A percentile compares a stretch with the other conserved stretches of the same genome.
Evolutionary conservation across 1,284 basidiomycete genomes (phyloP).

Genomic region (Rhodofomes roseus): DNA sequence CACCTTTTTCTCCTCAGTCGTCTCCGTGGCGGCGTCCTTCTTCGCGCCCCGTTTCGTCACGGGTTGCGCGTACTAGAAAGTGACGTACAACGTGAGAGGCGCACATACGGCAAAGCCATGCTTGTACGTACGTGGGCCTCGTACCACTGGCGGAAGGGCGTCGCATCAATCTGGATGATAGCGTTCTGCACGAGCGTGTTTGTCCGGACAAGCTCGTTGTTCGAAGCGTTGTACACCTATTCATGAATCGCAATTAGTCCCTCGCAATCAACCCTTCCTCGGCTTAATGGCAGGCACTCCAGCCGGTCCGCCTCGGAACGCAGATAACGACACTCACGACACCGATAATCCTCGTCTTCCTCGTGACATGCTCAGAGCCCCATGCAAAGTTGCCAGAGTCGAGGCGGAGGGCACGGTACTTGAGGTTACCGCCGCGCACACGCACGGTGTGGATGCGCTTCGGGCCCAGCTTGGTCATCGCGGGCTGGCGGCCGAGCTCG

Average conservation of each 20-base stretch:
- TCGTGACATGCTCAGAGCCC: conserved; percentile 89
- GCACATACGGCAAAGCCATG: background rate
- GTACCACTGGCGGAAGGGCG: conserved; percentile 98
- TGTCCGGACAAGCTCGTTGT: conserved; percentile 98
- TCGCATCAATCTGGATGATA: conserved; percentile 94
- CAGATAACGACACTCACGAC: conserved; percentile 64
- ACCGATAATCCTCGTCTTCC: conserved; percentile 91
- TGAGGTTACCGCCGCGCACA: conserved; percentile 89
- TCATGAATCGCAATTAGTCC: background rate
- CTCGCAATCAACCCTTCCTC: background rate
- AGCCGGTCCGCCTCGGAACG: background rate
- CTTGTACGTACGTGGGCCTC: conserved; percentile 80
- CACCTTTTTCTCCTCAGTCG: conserved; percentile 69
- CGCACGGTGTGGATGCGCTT: conserved; percentile 94
- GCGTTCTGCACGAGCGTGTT: conserved; percentile 96
- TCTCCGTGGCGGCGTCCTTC: conserved; percentile 41
- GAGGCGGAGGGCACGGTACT: conserved; percentile 91
- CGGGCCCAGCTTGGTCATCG: conserved; percentile 90
- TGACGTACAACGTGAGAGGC: conserved; percentile 11
- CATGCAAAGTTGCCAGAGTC: conserved; percentile 96
- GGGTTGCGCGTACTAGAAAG: conserved; percentile 82
- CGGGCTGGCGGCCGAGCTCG: conserved; percentile 94
- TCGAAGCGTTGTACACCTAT: conserved; percentile 95
- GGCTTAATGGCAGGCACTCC: background rate
- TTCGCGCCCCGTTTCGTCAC: conserved; percentile 82